Conservation (phyloP, 192 early-diverging fungal genomes). For the Backusella morwellensis region DNA sequence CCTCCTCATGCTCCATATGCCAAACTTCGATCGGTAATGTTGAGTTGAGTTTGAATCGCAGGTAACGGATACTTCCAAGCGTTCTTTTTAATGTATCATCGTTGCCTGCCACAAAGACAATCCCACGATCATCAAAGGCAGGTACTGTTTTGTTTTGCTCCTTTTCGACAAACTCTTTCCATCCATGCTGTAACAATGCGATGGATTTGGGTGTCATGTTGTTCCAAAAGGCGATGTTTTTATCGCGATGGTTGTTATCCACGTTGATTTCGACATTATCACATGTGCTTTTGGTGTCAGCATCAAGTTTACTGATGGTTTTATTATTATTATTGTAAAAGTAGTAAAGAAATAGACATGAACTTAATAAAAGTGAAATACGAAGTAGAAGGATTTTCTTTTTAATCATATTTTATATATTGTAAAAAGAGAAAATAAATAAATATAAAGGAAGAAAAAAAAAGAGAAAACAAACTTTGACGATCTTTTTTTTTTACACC, state of each 20-base stretch:
- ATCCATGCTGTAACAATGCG: neutral
- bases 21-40: conserved; percentile 31
- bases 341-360: neutral
- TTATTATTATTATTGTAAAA: neutral
- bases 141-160: neutral
- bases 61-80: conserved; percentile 9
- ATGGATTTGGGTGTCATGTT: conserved; percentile 12
- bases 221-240: conserved; percentile 23
- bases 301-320: neutral
- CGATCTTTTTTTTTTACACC: neutral
- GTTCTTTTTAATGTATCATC: conserved; percentile 28
- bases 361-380: neutral
- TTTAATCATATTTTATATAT: neutral
- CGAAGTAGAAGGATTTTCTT: neutral
- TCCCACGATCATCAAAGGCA: conserved; percentile 9
- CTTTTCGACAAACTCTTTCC: conserved; percentile 22
- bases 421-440: neutral
- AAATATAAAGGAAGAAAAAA: neutral
- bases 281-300: neutral
- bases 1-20: conserved; percentile 27
- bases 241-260: conserved; percentile 21
- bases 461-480: neutral
- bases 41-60: conserved; percentile 15
- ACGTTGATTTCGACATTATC: conserved; percentile 20
- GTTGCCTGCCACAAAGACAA: conserved; percentile 36